phyloP scores from a whole-genome alignment of 768 basidiomycete genomes.

The Auriscalpium orientale region DNA sequence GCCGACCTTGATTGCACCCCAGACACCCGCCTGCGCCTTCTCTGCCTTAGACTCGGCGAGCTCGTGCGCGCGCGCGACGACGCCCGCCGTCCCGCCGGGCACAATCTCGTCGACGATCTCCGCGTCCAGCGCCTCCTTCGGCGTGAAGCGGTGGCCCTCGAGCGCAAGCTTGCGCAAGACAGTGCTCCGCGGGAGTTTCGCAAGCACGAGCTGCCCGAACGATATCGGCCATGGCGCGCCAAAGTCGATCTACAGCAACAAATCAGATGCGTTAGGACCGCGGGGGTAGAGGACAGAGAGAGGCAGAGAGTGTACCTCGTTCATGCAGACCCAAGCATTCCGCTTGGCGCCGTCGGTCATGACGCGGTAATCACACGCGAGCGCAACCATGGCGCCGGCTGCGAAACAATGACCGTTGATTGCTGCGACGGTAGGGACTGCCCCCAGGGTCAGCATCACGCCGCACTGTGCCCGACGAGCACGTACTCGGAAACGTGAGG shows the following conservation, averaged over 20 bases:
- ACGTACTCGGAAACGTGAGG: conserved; percentile 69
- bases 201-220: conserved; percentile 53
- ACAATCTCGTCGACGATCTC: conserved; percentile 70
- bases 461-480: neutral
- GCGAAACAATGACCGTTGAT: conserved; percentile 87
- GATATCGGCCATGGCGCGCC: conserved; percentile 75
- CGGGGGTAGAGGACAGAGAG: conserved; percentile 21
- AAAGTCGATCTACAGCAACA: conserved; percentile 54
- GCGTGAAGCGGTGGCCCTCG: conserved; percentile 74
- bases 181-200: conserved; percentile 54
- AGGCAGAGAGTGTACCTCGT: conserved; percentile 49
- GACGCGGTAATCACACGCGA: conserved; percentile 83
- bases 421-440: conserved; percentile 74
- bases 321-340: conserved; percentile 88
- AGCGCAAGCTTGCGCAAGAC: conserved; percentile 66
- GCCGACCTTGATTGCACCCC: conserved; percentile 65
- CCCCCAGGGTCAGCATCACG: neutral
- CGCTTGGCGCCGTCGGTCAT: conserved; percentile 77
- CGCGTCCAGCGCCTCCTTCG: conserved; percentile 55
- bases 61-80: conserved; percentile 58
- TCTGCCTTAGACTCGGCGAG: conserved; percentile 46
- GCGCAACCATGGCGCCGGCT: conserved; percentile 68
- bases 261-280: neutral
- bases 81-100: conserved; percentile 45
- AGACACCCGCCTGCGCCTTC: conserved; percentile 53